These are phyloP conservation scores for Globisporangium takayamanum DNA, from an alignment of 352 stramenopile genomes.

Conservation along the genomic window DNA sequence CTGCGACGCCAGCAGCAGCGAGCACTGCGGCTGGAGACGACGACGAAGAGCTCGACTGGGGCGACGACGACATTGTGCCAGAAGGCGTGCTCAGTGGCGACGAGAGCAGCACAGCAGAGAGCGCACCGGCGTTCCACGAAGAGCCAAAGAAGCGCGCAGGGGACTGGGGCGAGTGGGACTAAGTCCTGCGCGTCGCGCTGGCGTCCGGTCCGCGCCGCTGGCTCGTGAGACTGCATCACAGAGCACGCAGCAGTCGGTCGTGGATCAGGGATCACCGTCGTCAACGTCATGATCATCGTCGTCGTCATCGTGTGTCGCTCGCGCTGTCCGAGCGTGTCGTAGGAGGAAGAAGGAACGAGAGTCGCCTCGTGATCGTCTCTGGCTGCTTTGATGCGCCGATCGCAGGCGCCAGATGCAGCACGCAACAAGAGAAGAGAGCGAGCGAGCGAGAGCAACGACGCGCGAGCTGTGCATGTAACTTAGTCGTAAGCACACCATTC, in stretches of 20 bases:
- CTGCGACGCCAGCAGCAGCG: not conserved
- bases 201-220: not conserved
- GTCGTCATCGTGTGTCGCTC: no score
- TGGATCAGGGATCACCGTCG: no score
- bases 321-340: no score
- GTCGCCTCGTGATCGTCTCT: no score
- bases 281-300: no score
- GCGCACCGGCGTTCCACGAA: slow-evolving; percentile 18
- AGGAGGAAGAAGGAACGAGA: no score
- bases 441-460: not conserved
- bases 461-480: slow-evolving; percentile 9
- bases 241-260: not conserved
- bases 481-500: slow-evolving; percentile 3
- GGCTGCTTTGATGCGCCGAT: no score
- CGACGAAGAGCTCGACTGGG: slow-evolving; percentile 57
- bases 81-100: slow-evolving; percentile 15
- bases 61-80: slow-evolving; percentile 42
- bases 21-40: slow-evolving; percentile 14
- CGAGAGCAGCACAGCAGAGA: slow-evolving; percentile 11
- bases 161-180: slow-evolving; percentile 70
- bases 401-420: not conserved
- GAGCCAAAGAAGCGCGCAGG: slow-evolving; percentile 37
- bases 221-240: slow-evolving; percentile 3
- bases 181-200: slow-evolving; percentile 9
- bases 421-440: not conserved